Evolutionary conservation across 805 yeast genomes (phyloP), one percentile per base, ranked within the genome.

Genomic region (Yarrowia keelungensis): DNA sequence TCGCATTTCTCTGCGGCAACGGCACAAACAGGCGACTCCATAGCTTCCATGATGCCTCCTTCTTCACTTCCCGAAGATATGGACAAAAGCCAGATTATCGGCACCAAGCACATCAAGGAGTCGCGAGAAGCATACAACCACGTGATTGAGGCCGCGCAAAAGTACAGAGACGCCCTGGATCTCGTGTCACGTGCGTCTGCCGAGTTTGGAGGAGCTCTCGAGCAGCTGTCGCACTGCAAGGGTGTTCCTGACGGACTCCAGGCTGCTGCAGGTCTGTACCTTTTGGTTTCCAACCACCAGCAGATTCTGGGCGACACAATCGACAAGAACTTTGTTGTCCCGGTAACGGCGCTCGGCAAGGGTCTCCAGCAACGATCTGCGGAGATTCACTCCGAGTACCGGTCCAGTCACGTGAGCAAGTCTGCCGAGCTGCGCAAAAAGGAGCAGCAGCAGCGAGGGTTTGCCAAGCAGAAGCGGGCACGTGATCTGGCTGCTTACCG

Each of bases 281-380:
- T 85, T 74, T 81, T 92, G 51, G 84, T 90, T 19, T 87, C 94
- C 0, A 91, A 90, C 75, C 95, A 91, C 75, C 89, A 89, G 70
- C 88, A 87, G 70, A 85, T 92, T 14, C 80, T 92, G 72, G 83
- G 91, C 15, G 80, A 86, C 67, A 78, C 87, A 56, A 76, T 91
- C 1, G 77, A 79, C n/a, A 74, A 81, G n/a, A 81, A 83, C 42
- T 85, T 91, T 73, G 86, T 83, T 67, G 79, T 76, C 15, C 90
- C 91, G 0, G 78, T 89, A 43, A 71, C 72, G 14, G 75, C 78
- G 5, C 84, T 84, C 46, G 79, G 86, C 15, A 79, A 76, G 7
- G 76, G 77, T 14, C 86, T 89, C 71, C 77, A 81, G 61, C 71
- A 74, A 14, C 79, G 81, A n/a, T 81, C 84, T 41, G 76, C 77